A percentile compares a stretch with the other conserved stretches of the same genome.
Conservation (phyloP, 1,284 basidiomycete genomes). For the Microbotryomycetes sp. region DNA sequence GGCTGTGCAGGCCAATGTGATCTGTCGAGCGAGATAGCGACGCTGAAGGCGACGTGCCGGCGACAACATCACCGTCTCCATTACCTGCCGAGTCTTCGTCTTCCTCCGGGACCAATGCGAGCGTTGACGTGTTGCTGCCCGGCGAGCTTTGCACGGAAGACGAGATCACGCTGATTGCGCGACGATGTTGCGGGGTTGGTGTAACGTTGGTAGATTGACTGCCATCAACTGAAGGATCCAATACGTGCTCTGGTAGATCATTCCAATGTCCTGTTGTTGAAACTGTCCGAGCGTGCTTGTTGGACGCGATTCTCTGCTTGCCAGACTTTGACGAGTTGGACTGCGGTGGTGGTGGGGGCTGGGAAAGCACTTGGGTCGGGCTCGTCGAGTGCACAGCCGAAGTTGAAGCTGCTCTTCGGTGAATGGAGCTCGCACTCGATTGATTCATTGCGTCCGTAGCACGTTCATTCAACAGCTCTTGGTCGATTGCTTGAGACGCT, state of each 20-base stretch:
- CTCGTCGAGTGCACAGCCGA: too few relatives aligned
- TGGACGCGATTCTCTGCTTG: too few relatives aligned
- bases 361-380: too few relatives aligned
- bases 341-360: too few relatives aligned
- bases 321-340: too few relatives aligned
- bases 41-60: not conserved
- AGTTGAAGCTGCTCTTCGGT: too few relatives aligned
- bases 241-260: not conserved
- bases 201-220: not conserved
- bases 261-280: not conserved
- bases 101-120: too few relatives aligned
- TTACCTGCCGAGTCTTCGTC: not conserved
- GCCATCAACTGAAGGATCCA: not conserved
- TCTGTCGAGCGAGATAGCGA: not conserved
- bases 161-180: not conserved
- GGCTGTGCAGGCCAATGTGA: conserved; percentile 42
- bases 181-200: not conserved
- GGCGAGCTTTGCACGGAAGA: not conserved
- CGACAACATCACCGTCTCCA: not conserved
- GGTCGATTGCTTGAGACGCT: too few relatives aligned
- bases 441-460: too few relatives aligned
- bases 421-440: too few relatives aligned
- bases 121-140: not conserved
- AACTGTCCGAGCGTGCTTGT: not conserved
- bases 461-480: too few relatives aligned